Conservation (phyloP, 805 yeast genomes). For the Candida nonsorbophila region DNA sequence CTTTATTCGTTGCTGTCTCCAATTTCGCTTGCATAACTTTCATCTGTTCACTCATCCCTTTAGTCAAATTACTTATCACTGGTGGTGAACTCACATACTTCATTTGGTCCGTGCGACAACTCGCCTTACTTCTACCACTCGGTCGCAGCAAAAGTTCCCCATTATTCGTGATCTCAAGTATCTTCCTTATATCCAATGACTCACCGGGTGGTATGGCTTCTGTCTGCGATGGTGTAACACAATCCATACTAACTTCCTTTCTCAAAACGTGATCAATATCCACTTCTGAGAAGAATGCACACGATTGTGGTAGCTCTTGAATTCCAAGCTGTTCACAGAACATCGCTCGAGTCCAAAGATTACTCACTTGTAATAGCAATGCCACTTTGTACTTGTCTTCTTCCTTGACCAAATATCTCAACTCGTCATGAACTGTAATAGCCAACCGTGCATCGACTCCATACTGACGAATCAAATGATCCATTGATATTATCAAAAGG, state of each 20-base stretch:
- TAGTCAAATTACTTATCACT: slow-evolving; percentile 22
- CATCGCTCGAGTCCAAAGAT: slow-evolving; percentile 94
- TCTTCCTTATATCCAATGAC: slow-evolving; percentile 52
- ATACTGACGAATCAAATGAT: slow-evolving; percentile 63
- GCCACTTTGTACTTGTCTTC: slow-evolving; percentile 75
- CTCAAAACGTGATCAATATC: slow-evolving; percentile 86
- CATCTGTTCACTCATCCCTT: slow-evolving; percentile 10
- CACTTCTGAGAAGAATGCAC: slow-evolving; percentile 92
- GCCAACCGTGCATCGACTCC: slow-evolving; percentile 69
- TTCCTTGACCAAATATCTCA: slow-evolving; percentile 71
- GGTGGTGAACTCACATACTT: slow-evolving; percentile 9
- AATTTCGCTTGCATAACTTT: slow-evolving; percentile 19
- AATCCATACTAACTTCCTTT: slow-evolving; percentile 88
- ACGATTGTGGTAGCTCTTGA: slow-evolving; percentile 83
- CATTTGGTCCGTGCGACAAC: slow-evolving; percentile 2
- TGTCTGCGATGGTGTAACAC: slow-evolving; percentile 86
- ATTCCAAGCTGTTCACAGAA: slow-evolving; percentile 91
- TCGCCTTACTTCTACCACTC: slow-evolving; percentile 2
- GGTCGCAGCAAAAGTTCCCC: slow-evolving; percentile 10
- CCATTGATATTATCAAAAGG: slow-evolving; percentile 79
- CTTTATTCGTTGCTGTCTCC: slow-evolving; percentile 20
- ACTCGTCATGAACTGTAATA: slow-evolving; percentile 93
- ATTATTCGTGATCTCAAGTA: slow-evolving; percentile 37
- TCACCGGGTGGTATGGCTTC: slow-evolving; percentile 73
- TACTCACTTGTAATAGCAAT: slow-evolving; percentile 79